phyloP scores from a whole-genome alignment of 2,329 filamentous ascomycete species.

The Epichloe sp. region DNA sequence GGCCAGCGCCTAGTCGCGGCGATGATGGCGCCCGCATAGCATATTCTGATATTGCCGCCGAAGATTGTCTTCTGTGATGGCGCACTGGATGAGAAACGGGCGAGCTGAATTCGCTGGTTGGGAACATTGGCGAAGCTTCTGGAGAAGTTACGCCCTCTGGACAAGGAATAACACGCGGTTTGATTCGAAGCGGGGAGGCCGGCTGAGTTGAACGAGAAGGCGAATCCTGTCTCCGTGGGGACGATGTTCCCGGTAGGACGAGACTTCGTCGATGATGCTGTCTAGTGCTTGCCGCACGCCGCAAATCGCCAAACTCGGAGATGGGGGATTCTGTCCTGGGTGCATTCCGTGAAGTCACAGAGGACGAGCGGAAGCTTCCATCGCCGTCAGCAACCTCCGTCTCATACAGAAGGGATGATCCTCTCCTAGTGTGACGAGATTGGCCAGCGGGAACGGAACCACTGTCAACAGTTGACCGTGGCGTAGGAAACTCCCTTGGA shows the following conservation, averaged over 20 bases:
- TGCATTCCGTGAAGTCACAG: constrained; percentile 52
- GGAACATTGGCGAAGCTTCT: constrained; percentile 77
- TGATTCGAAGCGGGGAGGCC: constrained; percentile 79
- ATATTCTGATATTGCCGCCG: constrained; percentile 64
- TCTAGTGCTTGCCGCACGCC: constrained; percentile 62
- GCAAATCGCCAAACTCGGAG: constrained; percentile 67
- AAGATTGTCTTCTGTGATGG: constrained; percentile 83
- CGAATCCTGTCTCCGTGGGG: constrained; percentile 76
- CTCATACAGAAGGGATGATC: constrained; percentile 61
- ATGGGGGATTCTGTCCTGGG: constrained; percentile 78
- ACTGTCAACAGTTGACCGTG: constrained; percentile 60
- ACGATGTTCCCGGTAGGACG: constrained; percentile 65
- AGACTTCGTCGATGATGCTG: constrained; percentile 81
- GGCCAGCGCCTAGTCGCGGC: constrained; percentile 64
- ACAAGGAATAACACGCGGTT: constrained; percentile 53
- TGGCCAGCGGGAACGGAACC: constrained; percentile 43
- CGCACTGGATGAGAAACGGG: constrained; percentile 46
- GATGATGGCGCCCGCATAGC: constrained; percentile 62
- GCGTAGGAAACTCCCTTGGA: constrained; percentile 81
- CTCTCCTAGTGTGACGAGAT: constrained; percentile 54
- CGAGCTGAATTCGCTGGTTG: constrained; percentile 69
- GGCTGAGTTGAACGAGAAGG: constrained; percentile 68
- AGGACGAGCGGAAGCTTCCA: constrained; percentile 71
- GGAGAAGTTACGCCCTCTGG: constrained; percentile 64
- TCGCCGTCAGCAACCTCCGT: constrained; percentile 81